phyloP scores from a whole-genome alignment of 768 basidiomycete species.

The Psilocybe subaeruginosa region DNA sequence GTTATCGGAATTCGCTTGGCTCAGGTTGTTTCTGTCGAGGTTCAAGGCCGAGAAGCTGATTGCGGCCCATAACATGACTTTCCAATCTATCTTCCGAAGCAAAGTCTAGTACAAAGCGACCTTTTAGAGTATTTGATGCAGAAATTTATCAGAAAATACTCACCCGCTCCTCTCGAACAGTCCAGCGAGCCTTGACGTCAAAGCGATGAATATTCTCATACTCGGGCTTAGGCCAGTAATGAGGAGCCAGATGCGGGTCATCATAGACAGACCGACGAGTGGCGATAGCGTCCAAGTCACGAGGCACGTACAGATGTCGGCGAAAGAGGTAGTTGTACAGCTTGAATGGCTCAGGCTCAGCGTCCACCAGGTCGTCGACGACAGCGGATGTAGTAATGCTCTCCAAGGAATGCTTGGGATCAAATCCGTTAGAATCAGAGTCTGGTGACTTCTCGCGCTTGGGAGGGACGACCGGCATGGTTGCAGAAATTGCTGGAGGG shows the following conservation, averaged over 20 bases:
- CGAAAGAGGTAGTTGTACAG: constrained; percentile 36
- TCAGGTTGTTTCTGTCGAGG: constrained; percentile 55
- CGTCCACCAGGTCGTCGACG: constrained; percentile 35
- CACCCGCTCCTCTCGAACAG: constrained; percentile 54
- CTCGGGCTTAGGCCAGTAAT: constrained; percentile 51
- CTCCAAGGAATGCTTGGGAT: constrained; percentile 9
- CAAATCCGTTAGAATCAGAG: constrained; percentile 2
- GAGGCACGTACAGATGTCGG: constrained; percentile 18
- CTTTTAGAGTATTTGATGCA: neutral
- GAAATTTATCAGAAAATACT: constrained; percentile 4
- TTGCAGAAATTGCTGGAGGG: neutral
- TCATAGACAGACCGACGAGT: constrained; percentile 56
- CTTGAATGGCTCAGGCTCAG: constrained; percentile 37
- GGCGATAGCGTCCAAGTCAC: constrained; percentile 40
- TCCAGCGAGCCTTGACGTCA: constrained; percentile 63
- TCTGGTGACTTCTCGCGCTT: neutral
- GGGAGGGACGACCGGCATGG: constrained; percentile 10
- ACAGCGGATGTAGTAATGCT: constrained; percentile 19
- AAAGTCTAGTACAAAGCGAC: constrained; percentile 36
- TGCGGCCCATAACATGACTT: constrained; percentile 59
- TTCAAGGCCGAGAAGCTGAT: constrained; percentile 62
- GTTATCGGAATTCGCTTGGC: constrained; percentile 60
- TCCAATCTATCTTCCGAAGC: constrained; percentile 62
- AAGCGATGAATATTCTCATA: constrained; percentile 63
- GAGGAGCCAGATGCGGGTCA: constrained; percentile 44